Conservation (phyloP, 495 filamentous ascomycete species). For the Emericellopsis terricola region DNA sequence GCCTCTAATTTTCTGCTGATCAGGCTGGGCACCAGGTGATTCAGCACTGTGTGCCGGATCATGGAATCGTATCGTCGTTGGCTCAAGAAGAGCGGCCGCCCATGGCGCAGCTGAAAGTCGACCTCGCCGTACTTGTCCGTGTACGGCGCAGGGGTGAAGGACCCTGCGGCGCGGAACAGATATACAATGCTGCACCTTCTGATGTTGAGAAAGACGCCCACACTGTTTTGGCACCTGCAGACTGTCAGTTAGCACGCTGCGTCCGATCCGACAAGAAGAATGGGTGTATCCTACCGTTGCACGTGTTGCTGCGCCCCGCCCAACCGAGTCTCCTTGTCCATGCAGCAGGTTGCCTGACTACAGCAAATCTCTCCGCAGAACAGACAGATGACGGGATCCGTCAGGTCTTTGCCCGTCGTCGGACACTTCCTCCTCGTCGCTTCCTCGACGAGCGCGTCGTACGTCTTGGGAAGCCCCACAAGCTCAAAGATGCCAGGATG, state of each 20-base stretch:
- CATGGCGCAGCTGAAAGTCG: constrained; percentile 65
- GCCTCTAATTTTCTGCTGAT: constrained; percentile 81
- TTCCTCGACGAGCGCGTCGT: constrained; percentile 83
- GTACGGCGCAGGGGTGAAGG: constrained; percentile 76
- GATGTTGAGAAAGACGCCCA: constrained; percentile 90
- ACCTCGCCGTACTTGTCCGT: constrained; percentile 88
- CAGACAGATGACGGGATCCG: constrained; percentile 78
- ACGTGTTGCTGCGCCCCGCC: constrained; percentile 88
- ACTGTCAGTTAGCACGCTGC: too few relatives aligned
- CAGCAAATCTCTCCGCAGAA: constrained; percentile 96
- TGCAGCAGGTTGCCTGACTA: constrained; percentile 80
- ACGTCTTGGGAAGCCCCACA: constrained; percentile 78
- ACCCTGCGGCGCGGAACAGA: constrained; percentile 62
- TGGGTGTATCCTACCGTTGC: constrained; percentile 45
- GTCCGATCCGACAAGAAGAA: neutral
- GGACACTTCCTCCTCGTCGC: constrained; percentile 72
- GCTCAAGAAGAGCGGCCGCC: constrained; percentile 76
- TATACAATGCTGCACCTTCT: constrained; percentile 84
- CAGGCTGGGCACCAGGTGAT: constrained; percentile 69
- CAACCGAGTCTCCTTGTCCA: constrained; percentile 20
- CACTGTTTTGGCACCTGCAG: constrained; percentile 64
- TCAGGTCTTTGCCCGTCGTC: constrained; percentile 74
- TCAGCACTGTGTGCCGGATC: constrained; percentile 71
- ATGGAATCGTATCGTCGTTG: constrained; percentile 85
- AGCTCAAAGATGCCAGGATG: constrained; percentile 91